Evolutionary conservation across 768 basidiomycete genomes (phyloP).

Genomic region (Daedalea quercina): DNA sequence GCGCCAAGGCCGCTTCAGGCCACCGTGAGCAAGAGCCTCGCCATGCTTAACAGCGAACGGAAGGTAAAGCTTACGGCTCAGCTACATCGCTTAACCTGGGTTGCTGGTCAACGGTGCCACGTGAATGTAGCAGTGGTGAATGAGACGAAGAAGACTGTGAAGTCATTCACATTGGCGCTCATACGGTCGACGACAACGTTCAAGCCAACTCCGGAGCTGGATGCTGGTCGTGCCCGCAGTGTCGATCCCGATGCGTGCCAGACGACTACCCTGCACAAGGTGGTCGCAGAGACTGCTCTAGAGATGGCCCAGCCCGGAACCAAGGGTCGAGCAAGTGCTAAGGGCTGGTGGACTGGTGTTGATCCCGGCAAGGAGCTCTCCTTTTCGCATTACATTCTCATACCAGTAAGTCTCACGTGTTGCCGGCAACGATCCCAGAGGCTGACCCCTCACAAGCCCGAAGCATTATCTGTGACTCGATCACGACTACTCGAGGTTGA

Average conservation of each 20-base stretch:
- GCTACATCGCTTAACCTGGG: constrained; percentile 69
- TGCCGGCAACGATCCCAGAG: not conserved
- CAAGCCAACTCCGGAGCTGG: constrained; percentile 40
- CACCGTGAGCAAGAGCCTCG: constrained; percentile 44
- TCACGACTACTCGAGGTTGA: constrained; percentile 71
- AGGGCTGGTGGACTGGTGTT: constrained; percentile 90
- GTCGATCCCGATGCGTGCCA: constrained; percentile 56
- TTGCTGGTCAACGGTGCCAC: constrained; percentile 75
- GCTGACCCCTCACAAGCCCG: constrained; percentile 36
- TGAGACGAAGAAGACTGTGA: constrained; percentile 61
- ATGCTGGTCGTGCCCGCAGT: constrained; percentile 16
- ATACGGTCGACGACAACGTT: constrained; percentile 62
- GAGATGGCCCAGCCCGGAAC: constrained; percentile 58
- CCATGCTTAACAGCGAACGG: constrained; percentile 46
- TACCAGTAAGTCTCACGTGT: constrained; percentile 57
- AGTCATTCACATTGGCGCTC: constrained; percentile 54
- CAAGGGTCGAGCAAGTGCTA: constrained; percentile 68
- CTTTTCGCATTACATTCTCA: constrained; percentile 61
- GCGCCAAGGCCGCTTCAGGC: constrained; percentile 53
- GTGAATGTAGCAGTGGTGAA: constrained; percentile 63
- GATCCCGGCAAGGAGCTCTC: constrained; percentile 49
- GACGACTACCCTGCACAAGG: constrained; percentile 53
- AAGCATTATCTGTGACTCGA: constrained; percentile 61
- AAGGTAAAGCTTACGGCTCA: constrained; percentile 59
- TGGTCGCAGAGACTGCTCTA: constrained; percentile 58